Evolutionary conservation across 2,329 filamentous ascomycete species (phyloP), one percentile per base, ranked within the genome.

Genomic region (Botrytis aclada): DNA sequence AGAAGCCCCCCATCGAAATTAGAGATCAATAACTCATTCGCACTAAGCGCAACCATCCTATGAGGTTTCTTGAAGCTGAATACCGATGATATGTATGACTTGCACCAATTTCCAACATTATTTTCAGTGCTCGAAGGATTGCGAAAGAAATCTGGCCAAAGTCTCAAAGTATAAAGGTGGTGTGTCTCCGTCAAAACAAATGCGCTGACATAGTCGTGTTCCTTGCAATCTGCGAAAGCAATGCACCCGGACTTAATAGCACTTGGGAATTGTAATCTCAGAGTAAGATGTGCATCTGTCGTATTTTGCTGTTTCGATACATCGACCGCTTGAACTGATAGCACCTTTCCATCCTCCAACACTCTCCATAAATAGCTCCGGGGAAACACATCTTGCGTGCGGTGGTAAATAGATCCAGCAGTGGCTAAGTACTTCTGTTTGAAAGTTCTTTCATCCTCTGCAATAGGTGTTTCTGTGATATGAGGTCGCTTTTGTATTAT

Each of bases 301-400:
- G 89, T 87, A 77, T 86, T 87, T 74, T 86, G 86, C 76, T 86
- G 88, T 84, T 88, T 94, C 81, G 89, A 92, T 76, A 98, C 84
- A 82, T 99, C 96, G 74, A 93, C 89, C 58, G 90, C 90, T 80
- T 93, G 92, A 69, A 99, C 86, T 83, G 96, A 95, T 77, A 99
- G 86, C 75, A 94, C 86, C 77, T 88, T 92, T 79, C 90, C 89
- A 78, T 93, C 90, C 79, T 97, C 92, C 74, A 98, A 84, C 56
- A 98, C 87, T 77, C 95, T 89, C 96, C 96, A 99, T 65, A 97
- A 87, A 80, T 98, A 97, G 82, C 89, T 93, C 80, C 93, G 90
- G 56, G 96, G 96, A 76, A 92, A 90, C 76, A 88, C 86, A 79
- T 92, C 89, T 81, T 92, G 88, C 81, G 88, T 88, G 72, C 96